Evolutionary conservation across 2,329 filamentous ascomycete species (phyloP).

Genomic region (Dactylonectria macrodidyma): DNA sequence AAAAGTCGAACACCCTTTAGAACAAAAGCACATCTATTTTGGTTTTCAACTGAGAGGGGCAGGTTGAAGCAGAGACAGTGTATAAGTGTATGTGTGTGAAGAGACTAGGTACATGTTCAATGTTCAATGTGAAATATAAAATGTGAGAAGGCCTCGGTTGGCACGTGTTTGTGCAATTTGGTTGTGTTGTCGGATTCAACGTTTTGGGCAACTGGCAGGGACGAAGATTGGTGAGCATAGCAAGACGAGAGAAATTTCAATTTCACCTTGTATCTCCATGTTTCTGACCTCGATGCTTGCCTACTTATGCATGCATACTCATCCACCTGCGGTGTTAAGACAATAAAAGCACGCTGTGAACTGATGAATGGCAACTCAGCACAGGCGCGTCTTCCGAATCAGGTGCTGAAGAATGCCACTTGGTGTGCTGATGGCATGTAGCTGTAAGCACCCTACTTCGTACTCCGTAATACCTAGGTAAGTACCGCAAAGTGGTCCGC

Average conservation of each 20-base stretch:
- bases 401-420: not conserved
- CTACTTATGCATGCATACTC: too few relatives aligned
- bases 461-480: too few relatives aligned
- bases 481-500: not conserved
- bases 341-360: too few relatives aligned
- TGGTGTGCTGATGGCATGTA: not conserved
- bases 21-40: slow-evolving; percentile 35
- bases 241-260: too few relatives aligned
- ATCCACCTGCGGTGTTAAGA: too few relatives aligned
- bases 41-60: slow-evolving; percentile 21
- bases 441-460: too few relatives aligned
- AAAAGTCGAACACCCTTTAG: slow-evolving; percentile 47
- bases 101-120: not conserved
- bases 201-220: not conserved
- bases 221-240: too few relatives aligned
- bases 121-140: too few relatives aligned
- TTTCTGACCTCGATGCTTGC: too few relatives aligned
- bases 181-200: not conserved
- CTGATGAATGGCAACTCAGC: not conserved
- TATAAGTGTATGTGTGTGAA: not conserved
- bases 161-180: not conserved
- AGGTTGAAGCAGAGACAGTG: too few relatives aligned
- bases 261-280: too few relatives aligned
- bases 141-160: not conserved
- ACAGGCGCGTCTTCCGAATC: not conserved